Evolutionary conservation across 78 protist genomes (phyloP), one percentile per base, ranked within the genome.

Genomic region (Dictyostelium discoideum): DNA sequence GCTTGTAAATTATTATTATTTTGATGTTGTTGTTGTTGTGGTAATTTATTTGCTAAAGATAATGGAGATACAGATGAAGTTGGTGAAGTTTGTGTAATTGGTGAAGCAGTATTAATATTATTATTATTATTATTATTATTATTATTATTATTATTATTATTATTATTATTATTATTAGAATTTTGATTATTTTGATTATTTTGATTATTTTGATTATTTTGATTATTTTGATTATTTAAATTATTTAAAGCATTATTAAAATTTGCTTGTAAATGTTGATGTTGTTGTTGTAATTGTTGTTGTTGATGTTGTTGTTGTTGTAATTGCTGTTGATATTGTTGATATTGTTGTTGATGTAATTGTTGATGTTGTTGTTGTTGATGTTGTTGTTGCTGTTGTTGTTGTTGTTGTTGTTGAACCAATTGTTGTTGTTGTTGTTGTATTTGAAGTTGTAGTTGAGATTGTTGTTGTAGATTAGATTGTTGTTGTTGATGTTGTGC

Each of bases 371-470:
- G 14, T 8, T 16, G 37, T 16, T 24, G 76, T 2, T 50, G 42
- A 3, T 50, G 37, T 24, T 57, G 37, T 13, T n/a, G 22, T 9
- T 84, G 50, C 67, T 32, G 88, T 3, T 29, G 29, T 40, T 29
- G 48, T 18, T n/a, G 54, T 72, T 29, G 85, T 57, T 40, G 87
- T 9, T 54, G 76, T 37, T 32, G 54, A 65, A 8, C 40, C 22
- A 57, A 72, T 83, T 57, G 87, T 65, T 84, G 88, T 32, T 84
- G 79, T 84, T 84, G 88, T 57, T 57, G 79, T 65, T 22, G 46
- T 22, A 40, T n/a, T 40, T 26, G 88, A 63, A 5, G 79, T 67
- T 57, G 79, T 39, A 24, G 29, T 26, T 82, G 67, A 11, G 37
- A 11, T 67, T 57, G 88, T n/a, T 65, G 79, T 32, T 65, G 57